Percentiles rank a stretch among this genome's conserved stretches.
Conservation (phyloP, 768 basidiomycete genomes). For the Rhodotorula taiwanensis region DNA sequence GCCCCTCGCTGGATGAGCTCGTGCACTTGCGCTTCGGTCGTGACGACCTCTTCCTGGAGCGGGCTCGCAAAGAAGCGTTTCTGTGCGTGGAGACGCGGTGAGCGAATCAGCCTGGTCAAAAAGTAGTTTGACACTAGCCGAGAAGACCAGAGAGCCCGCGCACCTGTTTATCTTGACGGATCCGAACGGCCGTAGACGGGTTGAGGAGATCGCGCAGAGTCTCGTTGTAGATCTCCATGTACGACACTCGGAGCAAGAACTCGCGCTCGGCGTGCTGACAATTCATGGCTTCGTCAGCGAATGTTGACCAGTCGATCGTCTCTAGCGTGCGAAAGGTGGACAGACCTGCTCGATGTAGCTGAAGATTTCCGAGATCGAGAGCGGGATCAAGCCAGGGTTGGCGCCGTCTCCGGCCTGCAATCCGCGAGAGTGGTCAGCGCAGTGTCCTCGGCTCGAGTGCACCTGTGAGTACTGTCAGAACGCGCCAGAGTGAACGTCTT, state of each 20-base stretch:
- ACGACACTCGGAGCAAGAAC: constrained; percentile 91
- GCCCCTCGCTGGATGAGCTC: constrained; percentile 81
- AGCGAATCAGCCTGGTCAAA: constrained; percentile 26
- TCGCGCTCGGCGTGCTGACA: constrained; percentile 64
- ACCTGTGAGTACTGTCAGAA: too few relatives aligned
- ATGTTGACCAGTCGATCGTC: too few relatives aligned
- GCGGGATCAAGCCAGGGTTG: constrained; percentile 91
- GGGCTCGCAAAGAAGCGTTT: constrained; percentile 55
- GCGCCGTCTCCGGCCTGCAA: constrained; percentile 49
- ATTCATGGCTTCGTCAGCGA: too few relatives aligned
- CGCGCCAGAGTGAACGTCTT: constrained; percentile 57
- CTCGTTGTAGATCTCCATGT: constrained; percentile 56
- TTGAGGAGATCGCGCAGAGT: constrained; percentile 73
- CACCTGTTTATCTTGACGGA: constrained; percentile 38
- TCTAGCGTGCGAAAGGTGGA: neutral
- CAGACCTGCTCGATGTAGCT: constrained; percentile 59
- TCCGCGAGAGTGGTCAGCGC: neutral
- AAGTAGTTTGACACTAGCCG: too few relatives aligned
- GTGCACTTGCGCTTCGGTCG: constrained; percentile 74
- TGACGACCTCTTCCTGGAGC: constrained; percentile 87
- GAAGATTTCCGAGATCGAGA: constrained; percentile 87
- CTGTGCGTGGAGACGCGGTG: constrained; percentile 14
- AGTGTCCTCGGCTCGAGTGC: too few relatives aligned
- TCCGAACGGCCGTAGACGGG: constrained; percentile 35
- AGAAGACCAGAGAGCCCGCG: too few relatives aligned